A percentile compares a stretch with the other conserved stretches of the same genome.
Evolutionary conservation across 805 yeast species (phyloP).

Genomic region (Wickerhamomyces sydowiorum): DNA sequence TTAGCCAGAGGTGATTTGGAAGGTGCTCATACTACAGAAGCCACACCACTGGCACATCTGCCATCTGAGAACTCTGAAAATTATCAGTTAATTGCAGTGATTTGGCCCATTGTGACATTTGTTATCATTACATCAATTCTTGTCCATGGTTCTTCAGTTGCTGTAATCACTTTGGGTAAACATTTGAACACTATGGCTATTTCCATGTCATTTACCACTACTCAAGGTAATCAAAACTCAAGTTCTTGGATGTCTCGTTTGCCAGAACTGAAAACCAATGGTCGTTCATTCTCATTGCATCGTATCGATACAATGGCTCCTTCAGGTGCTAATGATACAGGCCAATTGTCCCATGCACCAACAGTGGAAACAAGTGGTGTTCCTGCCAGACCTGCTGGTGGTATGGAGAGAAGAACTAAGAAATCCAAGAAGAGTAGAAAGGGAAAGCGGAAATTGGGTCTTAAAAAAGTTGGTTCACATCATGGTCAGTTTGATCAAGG

Average conservation of each 20-base stretch:
- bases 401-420: constrained; percentile 48
- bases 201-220: constrained; percentile 81
- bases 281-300: constrained; percentile 75
- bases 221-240: constrained; percentile 46
- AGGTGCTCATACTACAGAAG: constrained; percentile 38
- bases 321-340: constrained; percentile 10
- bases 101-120: constrained; percentile 85
- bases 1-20: constrained; percentile 72
- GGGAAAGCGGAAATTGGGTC: constrained; percentile 19
- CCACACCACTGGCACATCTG: constrained; percentile 48
- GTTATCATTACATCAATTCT: constrained; percentile 75
- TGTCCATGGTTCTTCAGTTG: constrained; percentile 90
- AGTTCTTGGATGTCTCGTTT: constrained; percentile 80
- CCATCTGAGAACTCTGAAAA: constrained; percentile 45
- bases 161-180: constrained; percentile 69
- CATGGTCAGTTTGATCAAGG: constrained; percentile 19
- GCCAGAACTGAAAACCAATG: constrained; percentile 55
- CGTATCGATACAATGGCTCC: constrained; percentile 68
- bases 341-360: constrained; percentile 26
- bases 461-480: constrained; percentile 25
- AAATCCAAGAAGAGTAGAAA: constrained; percentile 23
- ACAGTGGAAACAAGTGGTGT: constrained; percentile 59
- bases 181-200: constrained; percentile 88
- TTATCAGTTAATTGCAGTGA: constrained; percentile 51
- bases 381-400: constrained; percentile 69